phyloP scores from a whole-genome alignment of 352 stramenopile genomes.

The Pythium oligandrum region DNA sequence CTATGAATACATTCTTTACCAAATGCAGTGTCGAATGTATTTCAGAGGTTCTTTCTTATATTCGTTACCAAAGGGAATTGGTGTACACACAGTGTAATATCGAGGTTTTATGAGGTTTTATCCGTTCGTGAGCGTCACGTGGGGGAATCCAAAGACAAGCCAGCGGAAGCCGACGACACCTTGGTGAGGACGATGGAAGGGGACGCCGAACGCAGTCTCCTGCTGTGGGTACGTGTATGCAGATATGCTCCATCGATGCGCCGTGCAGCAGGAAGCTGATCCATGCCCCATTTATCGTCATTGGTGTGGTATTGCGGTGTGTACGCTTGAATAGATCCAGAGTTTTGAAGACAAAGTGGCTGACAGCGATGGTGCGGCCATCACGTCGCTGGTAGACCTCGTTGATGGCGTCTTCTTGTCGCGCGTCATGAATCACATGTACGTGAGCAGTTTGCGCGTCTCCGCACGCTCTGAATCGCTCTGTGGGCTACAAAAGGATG shows the following conservation, averaged over 20 bases:
- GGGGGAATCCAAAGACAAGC: no score
- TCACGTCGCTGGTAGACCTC: constrained; percentile 49
- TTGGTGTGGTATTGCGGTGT: not conserved
- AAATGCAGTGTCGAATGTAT: no score
- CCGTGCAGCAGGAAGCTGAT: no score
- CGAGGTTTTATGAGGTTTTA: no score
- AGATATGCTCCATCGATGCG: no score
- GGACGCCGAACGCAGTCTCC: constrained; percentile 62
- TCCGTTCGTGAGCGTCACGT: no score
- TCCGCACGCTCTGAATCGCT: no score
- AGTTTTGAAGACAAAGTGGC: constrained; percentile 63
- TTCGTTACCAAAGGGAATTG: no score
- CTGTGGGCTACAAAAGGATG: not conserved
- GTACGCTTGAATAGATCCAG: constrained; percentile 35
- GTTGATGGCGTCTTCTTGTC: constrained; percentile 79
- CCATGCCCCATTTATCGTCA: not conserved
- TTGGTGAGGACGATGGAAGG: constrained; percentile 44
- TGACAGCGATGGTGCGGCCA: constrained; percentile 24
- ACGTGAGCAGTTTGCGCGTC: constrained; percentile 12
- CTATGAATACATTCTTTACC: no score
- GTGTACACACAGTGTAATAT: no score
- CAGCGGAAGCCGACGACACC: not conserved
- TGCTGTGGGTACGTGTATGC: constrained; percentile 56
- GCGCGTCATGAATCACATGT: constrained; percentile 86
- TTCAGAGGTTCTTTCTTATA: no score